Conservation (phyloP, 2,329 filamentous ascomycete species). For the Emericellopsis atlantica region DNA sequence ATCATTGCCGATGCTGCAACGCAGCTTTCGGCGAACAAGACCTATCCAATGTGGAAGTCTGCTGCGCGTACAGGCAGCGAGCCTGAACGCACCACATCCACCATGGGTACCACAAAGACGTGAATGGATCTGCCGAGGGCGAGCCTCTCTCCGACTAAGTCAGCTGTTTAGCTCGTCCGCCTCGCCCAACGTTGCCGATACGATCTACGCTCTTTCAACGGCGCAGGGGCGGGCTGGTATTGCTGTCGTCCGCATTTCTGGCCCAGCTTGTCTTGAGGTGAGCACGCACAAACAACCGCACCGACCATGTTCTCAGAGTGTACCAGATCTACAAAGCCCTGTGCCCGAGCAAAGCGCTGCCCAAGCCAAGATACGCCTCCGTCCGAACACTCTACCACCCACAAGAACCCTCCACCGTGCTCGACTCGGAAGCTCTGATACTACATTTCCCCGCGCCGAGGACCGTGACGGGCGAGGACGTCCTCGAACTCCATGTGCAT, state of each 20-base stretch:
- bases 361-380: constrained; percentile 45
- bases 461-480: constrained; percentile 84
- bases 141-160: not conserved
- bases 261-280: constrained; percentile 59
- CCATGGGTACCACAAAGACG: not conserved
- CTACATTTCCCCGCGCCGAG: constrained; percentile 71
- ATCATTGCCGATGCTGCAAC: constrained; percentile 4
- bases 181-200: constrained; percentile 29
- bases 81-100: constrained; percentile 2
- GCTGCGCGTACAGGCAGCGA: not conserved
- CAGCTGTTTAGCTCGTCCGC: constrained; percentile 1
- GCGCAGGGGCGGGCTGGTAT: constrained; percentile 79
- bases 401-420: constrained; percentile 25
- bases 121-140: not conserved
- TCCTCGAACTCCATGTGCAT: constrained; percentile 90
- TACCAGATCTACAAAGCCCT: constrained; percentile 35
- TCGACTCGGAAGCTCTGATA: constrained; percentile 68
- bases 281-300: constrained; percentile 5
- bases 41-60: constrained; percentile 2
- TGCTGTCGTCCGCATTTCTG: constrained; percentile 79
- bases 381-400: constrained; percentile 62
- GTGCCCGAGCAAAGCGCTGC: constrained; percentile 31
- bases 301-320: not conserved
- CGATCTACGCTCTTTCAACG: constrained; percentile 88
- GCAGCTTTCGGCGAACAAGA: constrained; percentile 2